Percentiles rank a stretch among this genome's conserved stretches.
These are phyloP conservation scores for Kwoniella newhampshirensis DNA, from an alignment of 768 basidiomycete species.

Conservation along the genomic window DNA sequence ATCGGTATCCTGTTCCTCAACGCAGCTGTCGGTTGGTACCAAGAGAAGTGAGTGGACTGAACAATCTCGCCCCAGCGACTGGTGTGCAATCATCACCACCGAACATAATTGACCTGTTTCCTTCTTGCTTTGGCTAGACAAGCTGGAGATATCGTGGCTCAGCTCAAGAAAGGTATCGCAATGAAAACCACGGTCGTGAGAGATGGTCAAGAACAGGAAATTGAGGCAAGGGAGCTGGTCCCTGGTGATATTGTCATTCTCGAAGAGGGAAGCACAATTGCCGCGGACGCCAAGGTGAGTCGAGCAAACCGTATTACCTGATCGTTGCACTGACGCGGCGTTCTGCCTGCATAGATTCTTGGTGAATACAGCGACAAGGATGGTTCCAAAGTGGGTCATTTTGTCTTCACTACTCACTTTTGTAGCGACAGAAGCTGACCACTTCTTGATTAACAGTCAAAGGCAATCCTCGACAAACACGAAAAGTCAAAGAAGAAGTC, in stretches of 20 bases:
- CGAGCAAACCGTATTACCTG: not conserved
- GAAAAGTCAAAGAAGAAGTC: conserved; percentile 29
- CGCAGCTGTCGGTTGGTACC: conserved; percentile 59
- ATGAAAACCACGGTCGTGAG: conserved; percentile 56
- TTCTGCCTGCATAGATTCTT: conserved; percentile 50
- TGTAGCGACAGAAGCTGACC: too few relatives aligned
- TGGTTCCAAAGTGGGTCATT: conserved; percentile 29
- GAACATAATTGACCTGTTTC: too few relatives aligned
- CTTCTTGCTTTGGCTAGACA: conserved; percentile 46
- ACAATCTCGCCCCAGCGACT: too few relatives aligned
- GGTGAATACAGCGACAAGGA: conserved; percentile 56
- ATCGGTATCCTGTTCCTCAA: conserved; percentile 53
- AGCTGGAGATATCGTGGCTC: conserved; percentile 59
- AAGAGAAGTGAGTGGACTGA: conserved; percentile 54
- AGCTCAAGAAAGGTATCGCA: conserved; percentile 60
- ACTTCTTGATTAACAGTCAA: conserved; percentile 33
- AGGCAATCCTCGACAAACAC: conserved; percentile 46
- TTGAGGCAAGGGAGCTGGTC: conserved; percentile 58
- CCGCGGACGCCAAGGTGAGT: conserved; percentile 56
- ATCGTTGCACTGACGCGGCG: not conserved
- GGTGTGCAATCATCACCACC: too few relatives aligned
- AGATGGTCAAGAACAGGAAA: conserved; percentile 56
- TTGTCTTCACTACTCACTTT: too few relatives aligned
- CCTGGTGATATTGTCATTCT: conserved; percentile 57
- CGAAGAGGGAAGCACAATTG: conserved; percentile 58